These are phyloP conservation scores for Aeminium ludgeri DNA, from an alignment of 495 filamentous ascomycete species.

Conservation along the genomic window DNA sequence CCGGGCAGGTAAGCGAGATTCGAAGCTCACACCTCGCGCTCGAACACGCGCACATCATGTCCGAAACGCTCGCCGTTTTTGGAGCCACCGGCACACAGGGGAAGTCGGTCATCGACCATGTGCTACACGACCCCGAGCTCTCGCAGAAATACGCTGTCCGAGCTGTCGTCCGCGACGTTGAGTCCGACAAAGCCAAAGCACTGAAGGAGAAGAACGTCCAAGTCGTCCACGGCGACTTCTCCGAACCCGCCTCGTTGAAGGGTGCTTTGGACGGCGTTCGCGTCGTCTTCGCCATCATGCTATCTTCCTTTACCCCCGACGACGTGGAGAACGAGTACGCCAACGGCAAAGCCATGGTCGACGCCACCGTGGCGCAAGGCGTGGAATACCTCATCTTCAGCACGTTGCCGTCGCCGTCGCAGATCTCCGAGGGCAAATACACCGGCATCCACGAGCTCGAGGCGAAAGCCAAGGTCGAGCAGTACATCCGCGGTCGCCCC, in stretches of 20 bases:
- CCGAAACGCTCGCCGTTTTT: slow-evolving; percentile 14
- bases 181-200: slow-evolving; percentile 1
- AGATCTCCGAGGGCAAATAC: slow-evolving; percentile 29
- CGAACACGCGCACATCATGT: slow-evolving; percentile 3
- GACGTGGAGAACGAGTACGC: slow-evolving; percentile 25
- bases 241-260: slow-evolving; percentile 16
- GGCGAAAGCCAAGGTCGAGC: slow-evolving; percentile 6
- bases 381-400: slow-evolving; percentile 27
- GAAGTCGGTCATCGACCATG: slow-evolving; percentile 11
- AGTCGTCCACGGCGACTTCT: slow-evolving; percentile 16
- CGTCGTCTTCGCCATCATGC: slow-evolving; percentile 30
- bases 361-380: slow-evolving; percentile 21
- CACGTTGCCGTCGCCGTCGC: slow-evolving; percentile 20
- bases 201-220: slow-evolving; percentile 4
- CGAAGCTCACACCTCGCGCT: no score
- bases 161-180: slow-evolving; percentile 10
- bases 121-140: slow-evolving; percentile 13
- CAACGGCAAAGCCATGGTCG: slow-evolving; percentile 23
- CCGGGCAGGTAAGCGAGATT: no score
- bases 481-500: slow-evolving; percentile 30
- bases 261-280: slow-evolving; percentile 21
- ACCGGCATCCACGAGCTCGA: slow-evolving; percentile 4
- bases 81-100: slow-evolving; percentile 17
- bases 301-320: slow-evolving; percentile 22
- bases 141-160: slow-evolving; percentile 12